Base-by-base conservation (phyloP, 2,329 filamentous ascomycete genomes). In the Hymenoscyphus scutula region DNA sequence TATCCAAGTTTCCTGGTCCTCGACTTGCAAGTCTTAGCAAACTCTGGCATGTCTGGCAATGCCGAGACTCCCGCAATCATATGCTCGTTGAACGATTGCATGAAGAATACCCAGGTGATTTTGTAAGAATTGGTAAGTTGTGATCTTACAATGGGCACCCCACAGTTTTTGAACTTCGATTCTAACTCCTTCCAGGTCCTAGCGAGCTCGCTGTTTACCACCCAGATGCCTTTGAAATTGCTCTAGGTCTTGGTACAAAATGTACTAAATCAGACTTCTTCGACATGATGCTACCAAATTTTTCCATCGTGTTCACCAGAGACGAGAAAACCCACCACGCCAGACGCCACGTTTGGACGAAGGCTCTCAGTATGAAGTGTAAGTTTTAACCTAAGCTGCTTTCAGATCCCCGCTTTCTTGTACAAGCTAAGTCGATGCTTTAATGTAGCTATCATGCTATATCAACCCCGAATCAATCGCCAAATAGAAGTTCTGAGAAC, bases 171-270 rank as follows among this genome's bases (percentile, higher is more conserved):
- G 19, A 3, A 4, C 19, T 51, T 23, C 11, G 10, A 25, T 30
- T 17, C 53, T 54, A 30, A 54, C 27, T 19, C 15, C n/a, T 30
- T 13, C n/a, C 53, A 54, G 53, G 61, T 34, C 61, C 61, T 11
- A 59, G 27, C 25, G 61, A 62, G 29, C 4, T 62, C 8, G 19
- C 61, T n/a, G 38, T 61, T 25, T 61, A 70, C 58, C 72, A 74
- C 8, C 80, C 80, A 1, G 80, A 78, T 2, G 78, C 73, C 19
- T 81, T 78, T 17, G 15, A 23, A 6, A 30, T 32, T 7, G 23
- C 54, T 11, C n/a, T 56, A 7, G 62, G 62, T 6, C 53, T 59
- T n/a, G 30, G 32, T 2, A 56, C 25, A 19, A 37, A 58, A 45
- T 64, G 62, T 29, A 61, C 53, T 6, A 64, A 60, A 34, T 55